A percentile compares a stretch with the other conserved stretches of the same genome.
Conservation (phyloP, 768 basidiomycete species). For the Coprinopsis cinerea region DNA sequence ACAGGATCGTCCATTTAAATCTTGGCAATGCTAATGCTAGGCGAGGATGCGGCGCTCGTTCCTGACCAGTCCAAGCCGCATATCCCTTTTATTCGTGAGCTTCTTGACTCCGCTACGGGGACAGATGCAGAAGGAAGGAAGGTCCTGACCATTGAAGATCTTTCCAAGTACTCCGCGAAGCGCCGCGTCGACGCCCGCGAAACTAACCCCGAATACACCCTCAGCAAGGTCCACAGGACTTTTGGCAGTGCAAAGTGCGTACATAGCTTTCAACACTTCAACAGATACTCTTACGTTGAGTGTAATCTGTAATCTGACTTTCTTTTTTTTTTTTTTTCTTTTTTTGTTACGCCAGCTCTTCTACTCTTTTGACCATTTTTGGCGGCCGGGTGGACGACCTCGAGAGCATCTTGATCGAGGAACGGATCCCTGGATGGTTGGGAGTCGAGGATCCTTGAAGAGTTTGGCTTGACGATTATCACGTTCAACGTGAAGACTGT, state of each 20-base stretch:
- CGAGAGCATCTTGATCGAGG: conserved; percentile 46
- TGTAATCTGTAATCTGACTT: no score
- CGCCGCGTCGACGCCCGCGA: conserved; percentile 53
- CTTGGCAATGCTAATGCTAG: conserved; percentile 23
- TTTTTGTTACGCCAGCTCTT: conserved; percentile 34
- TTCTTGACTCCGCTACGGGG: conserved; percentile 55
- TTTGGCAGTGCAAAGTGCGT: conserved; percentile 67
- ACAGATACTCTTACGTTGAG: no score
- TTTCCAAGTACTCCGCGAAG: conserved; percentile 51
- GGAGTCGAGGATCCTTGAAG: conserved; percentile 47
- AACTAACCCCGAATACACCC: conserved; percentile 52
- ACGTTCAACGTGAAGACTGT: conserved; percentile 42
- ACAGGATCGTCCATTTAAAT: not conserved
- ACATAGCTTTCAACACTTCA: not conserved
- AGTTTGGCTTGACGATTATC: conserved; percentile 48
- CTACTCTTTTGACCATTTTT: conserved; percentile 45
- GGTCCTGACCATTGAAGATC: conserved; percentile 50
- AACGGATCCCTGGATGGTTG: conserved; percentile 60
- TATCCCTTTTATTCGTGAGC: conserved; percentile 43
- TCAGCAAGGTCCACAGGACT: conserved; percentile 44
- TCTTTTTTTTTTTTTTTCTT: not conserved
- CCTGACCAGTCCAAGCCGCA: conserved; percentile 52
- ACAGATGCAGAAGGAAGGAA: conserved; percentile 41
- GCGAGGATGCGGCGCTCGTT: conserved; percentile 41
- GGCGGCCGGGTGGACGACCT: conserved; percentile 52